These are phyloP conservation scores for Colletotrichum phormii DNA, from an alignment of 2,329 filamentous ascomycete species.

Conservation along the genomic window DNA sequence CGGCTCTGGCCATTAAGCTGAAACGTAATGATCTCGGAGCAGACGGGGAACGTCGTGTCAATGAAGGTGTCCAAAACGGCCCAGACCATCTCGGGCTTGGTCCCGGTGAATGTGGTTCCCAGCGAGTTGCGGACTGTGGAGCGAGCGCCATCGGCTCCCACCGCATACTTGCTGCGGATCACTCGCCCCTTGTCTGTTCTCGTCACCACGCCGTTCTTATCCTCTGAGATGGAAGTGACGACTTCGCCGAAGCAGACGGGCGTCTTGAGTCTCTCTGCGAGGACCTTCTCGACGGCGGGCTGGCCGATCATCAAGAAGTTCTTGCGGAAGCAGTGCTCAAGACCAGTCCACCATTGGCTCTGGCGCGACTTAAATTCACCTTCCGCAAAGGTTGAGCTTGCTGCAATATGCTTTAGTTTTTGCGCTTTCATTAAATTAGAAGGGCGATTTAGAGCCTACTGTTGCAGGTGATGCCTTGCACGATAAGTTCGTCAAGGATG, in stretches of 20 bases:
- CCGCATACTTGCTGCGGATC: conserved; percentile 54
- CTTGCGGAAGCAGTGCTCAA: conserved; percentile 57
- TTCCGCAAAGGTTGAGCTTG: conserved; percentile 59
- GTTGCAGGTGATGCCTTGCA: conserved; percentile 59
- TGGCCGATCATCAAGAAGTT: conserved; percentile 65
- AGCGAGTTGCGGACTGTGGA: conserved; percentile 57
- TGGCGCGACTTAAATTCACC: conserved; percentile 61
- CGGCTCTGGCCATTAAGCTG: conserved; percentile 57
- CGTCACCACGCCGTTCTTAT: conserved; percentile 40
- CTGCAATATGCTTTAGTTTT: conserved; percentile 41
- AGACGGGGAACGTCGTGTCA: conserved; percentile 60
- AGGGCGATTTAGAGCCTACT: conserved; percentile 47
- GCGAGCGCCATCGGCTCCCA: conserved; percentile 65
- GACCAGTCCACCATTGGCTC: conserved; percentile 59
- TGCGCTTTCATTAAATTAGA: neutral
- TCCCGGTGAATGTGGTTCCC: conserved; percentile 55
- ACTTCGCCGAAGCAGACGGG: conserved; percentile 52
- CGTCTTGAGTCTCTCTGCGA: conserved; percentile 49
- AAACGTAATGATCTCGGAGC: conserved; percentile 60
- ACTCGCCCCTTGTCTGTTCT: conserved; percentile 46
- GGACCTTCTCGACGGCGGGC: conserved; percentile 54
- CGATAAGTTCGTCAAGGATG: conserved; percentile 54
- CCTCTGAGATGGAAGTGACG: conserved; percentile 46
- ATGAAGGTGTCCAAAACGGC: conserved; percentile 60
- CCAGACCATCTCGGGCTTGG: conserved; percentile 63